These are phyloP conservation scores for Adansonia grandidieri DNA, from an alignment of 441 rosid species.

Conservation along the genomic window DNA sequence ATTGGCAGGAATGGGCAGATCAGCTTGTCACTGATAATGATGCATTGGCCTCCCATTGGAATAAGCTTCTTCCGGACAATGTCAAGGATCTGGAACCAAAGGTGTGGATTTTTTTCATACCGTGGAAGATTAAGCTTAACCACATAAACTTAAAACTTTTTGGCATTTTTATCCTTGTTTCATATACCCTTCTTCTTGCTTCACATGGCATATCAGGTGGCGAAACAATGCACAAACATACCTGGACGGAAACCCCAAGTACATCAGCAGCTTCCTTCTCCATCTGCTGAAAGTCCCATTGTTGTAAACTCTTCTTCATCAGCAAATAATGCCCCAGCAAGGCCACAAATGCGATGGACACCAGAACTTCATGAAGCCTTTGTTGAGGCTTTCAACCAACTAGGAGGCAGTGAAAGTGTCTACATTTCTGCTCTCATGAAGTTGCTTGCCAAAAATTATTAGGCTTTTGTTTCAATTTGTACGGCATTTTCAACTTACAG, in stretches of 20 bases:
- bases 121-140: constrained; percentile 15
- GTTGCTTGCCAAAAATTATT: constrained; percentile 20
- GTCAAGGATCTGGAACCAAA: constrained; percentile 60
- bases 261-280: constrained; percentile 14
- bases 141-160: constrained; percentile 3
- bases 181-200: constrained; percentile 1
- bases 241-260: constrained; percentile 21
- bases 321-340: constrained; percentile 56
- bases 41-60: constrained; percentile 68
- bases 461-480: constrained; percentile 24
- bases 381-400: constrained; percentile 86
- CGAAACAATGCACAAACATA: constrained; percentile 6
- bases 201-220: constrained; percentile 16
- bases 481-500: constrained; percentile 43
- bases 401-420: constrained; percentile 93
- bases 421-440: constrained; percentile 13
- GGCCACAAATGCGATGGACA: constrained; percentile 95
- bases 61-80: constrained; percentile 62
- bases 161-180: constrained; percentile 21
- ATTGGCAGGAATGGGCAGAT: constrained; percentile 98
- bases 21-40: constrained; percentile 79
- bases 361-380: constrained; percentile 94
- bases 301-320: constrained; percentile 35
- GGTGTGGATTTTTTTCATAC: constrained; percentile 43
- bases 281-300: background rate